A percentile compares a stretch with the other conserved stretches of the same genome.
Conservation (phyloP, 768 basidiomycete species). For the Trametes sanguinea region DNA sequence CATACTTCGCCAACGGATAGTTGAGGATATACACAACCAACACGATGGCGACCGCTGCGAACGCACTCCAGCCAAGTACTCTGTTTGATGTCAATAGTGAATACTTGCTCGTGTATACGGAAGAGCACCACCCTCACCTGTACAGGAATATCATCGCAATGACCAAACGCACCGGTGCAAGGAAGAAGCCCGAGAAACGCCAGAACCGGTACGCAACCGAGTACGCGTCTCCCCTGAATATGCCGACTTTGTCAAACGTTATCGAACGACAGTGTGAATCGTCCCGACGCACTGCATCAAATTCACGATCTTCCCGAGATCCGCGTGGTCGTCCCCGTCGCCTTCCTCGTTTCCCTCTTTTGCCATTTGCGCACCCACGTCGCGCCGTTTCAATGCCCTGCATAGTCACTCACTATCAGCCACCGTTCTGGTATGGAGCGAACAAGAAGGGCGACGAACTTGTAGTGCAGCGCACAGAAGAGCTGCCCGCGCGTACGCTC, state of each 20-base stretch:
- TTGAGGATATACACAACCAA: constrained; percentile 62
- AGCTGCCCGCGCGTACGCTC: constrained; percentile 72
- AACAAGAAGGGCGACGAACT: constrained; percentile 28
- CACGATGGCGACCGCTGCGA: constrained; percentile 69
- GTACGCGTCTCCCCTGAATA: constrained; percentile 65
- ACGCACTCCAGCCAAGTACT: constrained; percentile 75
- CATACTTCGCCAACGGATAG: constrained; percentile 67
- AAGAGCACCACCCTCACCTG: constrained; percentile 44
- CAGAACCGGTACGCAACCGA: constrained; percentile 72
- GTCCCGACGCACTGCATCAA: constrained; percentile 62
- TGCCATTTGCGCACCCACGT: constrained; percentile 51
- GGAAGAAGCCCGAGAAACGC: constrained; percentile 67
- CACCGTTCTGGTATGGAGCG: no score
- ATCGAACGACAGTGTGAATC: constrained; percentile 2
- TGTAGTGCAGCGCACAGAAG: constrained; percentile 70
- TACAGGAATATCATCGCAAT: constrained; percentile 75
- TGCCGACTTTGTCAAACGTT: neutral
- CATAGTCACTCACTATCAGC: neutral
- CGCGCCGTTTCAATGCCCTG: constrained; percentile 55
- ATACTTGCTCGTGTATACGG: neutral
- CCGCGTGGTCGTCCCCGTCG: constrained; percentile 42
- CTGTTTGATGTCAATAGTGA: constrained; percentile 37
- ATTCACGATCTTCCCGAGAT: constrained; percentile 73
- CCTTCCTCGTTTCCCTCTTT: constrained; percentile 29
- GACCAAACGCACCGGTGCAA: constrained; percentile 60